phyloP scores from a whole-genome alignment of 352 stramenopile genomes.

The Salisapilia sapeloensis region DNA sequence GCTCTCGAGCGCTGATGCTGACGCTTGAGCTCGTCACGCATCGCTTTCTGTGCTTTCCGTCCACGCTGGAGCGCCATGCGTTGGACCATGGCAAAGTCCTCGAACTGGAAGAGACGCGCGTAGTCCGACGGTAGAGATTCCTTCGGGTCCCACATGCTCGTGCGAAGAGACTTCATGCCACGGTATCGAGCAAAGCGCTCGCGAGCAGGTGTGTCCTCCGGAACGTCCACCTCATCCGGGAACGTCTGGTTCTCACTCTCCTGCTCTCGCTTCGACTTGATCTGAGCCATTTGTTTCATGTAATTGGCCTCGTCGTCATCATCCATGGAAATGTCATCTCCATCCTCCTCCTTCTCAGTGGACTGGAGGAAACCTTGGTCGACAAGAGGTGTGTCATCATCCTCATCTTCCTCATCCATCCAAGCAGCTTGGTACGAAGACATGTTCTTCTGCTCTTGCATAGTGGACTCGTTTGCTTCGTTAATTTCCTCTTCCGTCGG shows the following conservation, averaged over 20 bases:
- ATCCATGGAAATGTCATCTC: constrained; percentile 66
- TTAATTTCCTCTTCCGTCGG: constrained; percentile 91
- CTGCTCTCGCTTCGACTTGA: constrained; percentile 72
- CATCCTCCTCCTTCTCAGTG: constrained; percentile 27
- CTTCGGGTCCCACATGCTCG: constrained; percentile 94
- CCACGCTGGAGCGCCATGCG: constrained; percentile 77
- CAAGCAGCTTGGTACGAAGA: constrained; percentile 93
- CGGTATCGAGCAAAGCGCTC: constrained; percentile 86
- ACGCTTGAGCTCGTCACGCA: constrained; percentile 43
- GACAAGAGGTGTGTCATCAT: constrained; percentile 20
- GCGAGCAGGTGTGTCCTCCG: constrained; percentile 32
- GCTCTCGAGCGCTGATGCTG: constrained; percentile 37
- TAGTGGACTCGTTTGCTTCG: constrained; percentile 49
- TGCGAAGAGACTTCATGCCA: constrained; percentile 93
- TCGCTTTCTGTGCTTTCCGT: constrained; percentile 52
- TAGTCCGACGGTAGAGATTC: constrained; percentile 97
- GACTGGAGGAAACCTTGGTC: constrained; percentile 75
- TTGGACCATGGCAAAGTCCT: constrained; percentile 90
- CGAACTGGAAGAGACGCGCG: constrained; percentile 93
- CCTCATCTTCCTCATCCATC: constrained; percentile 60
- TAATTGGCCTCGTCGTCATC: constrained; percentile 40
- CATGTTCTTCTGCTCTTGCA: constrained; percentile 56
- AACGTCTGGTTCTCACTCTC: constrained; percentile 89
- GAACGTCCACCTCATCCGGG: constrained; percentile 88
- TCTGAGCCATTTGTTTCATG: constrained; percentile 14